These are phyloP conservation scores for Calonectria leucothoes DNA, from an alignment of 2,329 filamentous ascomycete species.

Conservation along the genomic window DNA sequence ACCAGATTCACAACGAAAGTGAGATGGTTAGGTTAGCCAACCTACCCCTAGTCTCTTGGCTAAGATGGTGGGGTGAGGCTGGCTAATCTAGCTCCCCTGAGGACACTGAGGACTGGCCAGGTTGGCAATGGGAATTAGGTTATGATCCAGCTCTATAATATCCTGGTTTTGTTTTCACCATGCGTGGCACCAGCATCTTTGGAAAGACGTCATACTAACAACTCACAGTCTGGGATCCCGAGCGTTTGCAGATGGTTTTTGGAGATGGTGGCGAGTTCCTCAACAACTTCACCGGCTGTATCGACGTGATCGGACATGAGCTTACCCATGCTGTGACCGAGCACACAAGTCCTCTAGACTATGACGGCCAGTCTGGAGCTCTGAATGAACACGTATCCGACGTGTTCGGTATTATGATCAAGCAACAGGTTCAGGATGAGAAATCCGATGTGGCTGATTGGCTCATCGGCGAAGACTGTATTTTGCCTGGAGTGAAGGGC, in stretches of 20 bases:
- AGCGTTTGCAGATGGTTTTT: conserved; percentile 64
- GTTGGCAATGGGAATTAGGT: no score
- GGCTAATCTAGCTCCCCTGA: no score
- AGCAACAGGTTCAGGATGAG: conserved; percentile 62
- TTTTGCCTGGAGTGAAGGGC: conserved; percentile 62
- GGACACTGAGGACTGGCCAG: no score
- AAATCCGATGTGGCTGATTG: conserved; percentile 61
- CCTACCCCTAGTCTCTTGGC: no score
- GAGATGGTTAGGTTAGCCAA: no score
- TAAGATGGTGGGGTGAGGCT: no score
- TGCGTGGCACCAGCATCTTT: neutral
- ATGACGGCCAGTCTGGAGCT: conserved; percentile 63
- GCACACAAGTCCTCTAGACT: conserved; percentile 61
- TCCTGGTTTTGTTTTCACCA: no score
- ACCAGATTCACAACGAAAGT: no score
- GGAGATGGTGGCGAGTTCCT: conserved; percentile 66
- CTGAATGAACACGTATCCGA: conserved; percentile 69
- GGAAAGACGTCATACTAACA: neutral
- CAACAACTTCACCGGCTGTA: conserved; percentile 61
- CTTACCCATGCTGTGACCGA: conserved; percentile 67
- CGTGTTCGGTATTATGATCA: conserved; percentile 68
- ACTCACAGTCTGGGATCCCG: conserved; percentile 59
- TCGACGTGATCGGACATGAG: conserved; percentile 70
- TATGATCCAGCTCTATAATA: no score
- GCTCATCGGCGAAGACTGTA: conserved; percentile 65